Evolutionary conservation across 192 early-diverging fungal species (phyloP).

Genomic region (Coemansia sp.): DNA sequence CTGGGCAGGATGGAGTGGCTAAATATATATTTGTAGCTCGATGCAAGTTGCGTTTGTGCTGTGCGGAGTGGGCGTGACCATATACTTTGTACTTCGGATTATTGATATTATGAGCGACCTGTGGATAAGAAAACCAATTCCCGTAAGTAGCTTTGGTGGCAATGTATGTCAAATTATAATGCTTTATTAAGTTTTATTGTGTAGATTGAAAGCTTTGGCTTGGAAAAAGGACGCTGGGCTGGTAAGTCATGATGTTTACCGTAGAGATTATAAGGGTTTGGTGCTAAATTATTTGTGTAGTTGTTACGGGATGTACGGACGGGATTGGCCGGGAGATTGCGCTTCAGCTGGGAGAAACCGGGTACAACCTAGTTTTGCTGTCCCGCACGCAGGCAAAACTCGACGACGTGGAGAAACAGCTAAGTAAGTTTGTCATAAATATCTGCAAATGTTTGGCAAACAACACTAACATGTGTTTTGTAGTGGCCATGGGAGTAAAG

Average conservation of each 20-base stretch:
- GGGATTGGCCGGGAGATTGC: constrained; percentile 96
- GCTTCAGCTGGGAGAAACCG: constrained; percentile 77
- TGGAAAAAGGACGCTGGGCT: constrained; percentile 51
- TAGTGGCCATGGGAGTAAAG: constrained; percentile 35
- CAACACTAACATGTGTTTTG: background rate
- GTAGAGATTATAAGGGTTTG: no score
- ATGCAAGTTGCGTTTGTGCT: constrained; percentile 41
- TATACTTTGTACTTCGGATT: constrained; percentile 35
- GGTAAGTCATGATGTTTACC: constrained; percentile 24
- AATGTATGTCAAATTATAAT: background rate
- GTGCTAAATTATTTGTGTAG: constrained; percentile 15
- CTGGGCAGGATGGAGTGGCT: background rate
- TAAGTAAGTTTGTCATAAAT: constrained; percentile 42
- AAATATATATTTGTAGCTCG: constrained; percentile 25
- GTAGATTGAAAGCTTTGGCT: constrained; percentile 51
- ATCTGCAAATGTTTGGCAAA: background rate
- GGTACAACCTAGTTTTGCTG: constrained; percentile 80
- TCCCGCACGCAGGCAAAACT: constrained; percentile 82
- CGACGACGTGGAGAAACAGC: constrained; percentile 63
- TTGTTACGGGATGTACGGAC: constrained; percentile 95
- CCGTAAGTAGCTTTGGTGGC: constrained; percentile 21
- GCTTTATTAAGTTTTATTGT: no score
- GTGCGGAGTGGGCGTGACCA: constrained; percentile 22
- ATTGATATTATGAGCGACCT: constrained; percentile 43
- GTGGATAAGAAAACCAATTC: constrained; percentile 37